phyloP scores from a whole-genome alignment of 2,329 filamentous ascomycete species.

The Didymella sp. region DNA sequence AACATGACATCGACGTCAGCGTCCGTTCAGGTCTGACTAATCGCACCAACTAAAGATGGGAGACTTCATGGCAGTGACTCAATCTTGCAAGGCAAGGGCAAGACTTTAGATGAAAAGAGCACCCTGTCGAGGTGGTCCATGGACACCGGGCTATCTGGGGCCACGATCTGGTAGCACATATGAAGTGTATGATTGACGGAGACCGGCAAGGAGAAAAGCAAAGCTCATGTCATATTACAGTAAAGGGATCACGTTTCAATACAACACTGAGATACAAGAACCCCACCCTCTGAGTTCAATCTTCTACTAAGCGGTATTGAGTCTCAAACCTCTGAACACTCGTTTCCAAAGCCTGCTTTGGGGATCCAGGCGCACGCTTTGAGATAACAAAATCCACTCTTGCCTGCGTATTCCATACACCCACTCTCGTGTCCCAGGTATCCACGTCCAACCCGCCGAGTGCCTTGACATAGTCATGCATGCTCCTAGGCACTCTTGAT shows the following conservation, averaged over 20 bases:
- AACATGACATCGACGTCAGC: not conserved
- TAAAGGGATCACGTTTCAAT: not conserved
- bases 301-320: constrained; percentile 2
- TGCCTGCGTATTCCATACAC: constrained; percentile 1
- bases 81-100: not conserved
- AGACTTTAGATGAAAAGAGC: not conserved
- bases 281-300: not conserved
- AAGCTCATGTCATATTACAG: not conserved
- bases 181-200: not conserved
- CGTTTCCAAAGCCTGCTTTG: not conserved
- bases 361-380: not conserved
- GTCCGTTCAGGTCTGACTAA: not conserved
- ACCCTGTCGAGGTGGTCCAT: not conserved
- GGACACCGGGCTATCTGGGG: not conserved
- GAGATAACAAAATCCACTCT: constrained; percentile 5
- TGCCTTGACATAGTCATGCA: not conserved
- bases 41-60: not conserved
- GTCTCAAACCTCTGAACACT: not conserved
- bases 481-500: not conserved
- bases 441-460: not conserved
- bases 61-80: not conserved
- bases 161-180: too few species aligned
- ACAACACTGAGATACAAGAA: not conserved
- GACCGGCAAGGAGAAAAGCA: too few species aligned
- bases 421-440: not conserved